Evolutionary conservation across 352 stramenopile genomes (phyloP).

Genomic region (Globisporangium echinulatum): DNA sequence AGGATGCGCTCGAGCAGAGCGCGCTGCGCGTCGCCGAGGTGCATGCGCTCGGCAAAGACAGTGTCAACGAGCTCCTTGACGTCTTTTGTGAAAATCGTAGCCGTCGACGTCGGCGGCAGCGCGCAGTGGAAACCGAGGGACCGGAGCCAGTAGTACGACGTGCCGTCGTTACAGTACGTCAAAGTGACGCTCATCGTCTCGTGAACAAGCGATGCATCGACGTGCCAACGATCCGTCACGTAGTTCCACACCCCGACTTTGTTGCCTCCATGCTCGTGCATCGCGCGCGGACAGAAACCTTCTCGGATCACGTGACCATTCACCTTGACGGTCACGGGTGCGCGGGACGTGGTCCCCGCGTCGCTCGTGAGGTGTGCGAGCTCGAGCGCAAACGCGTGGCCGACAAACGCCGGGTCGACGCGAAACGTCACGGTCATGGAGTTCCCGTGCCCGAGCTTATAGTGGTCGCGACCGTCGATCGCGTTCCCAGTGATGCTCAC

Average conservation of each 20-base stretch:
- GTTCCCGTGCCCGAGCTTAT: background rate
- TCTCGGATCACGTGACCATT: background rate
- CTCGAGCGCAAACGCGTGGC: background rate
- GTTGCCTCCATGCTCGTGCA: background rate
- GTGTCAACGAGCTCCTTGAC: background rate
- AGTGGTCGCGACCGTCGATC: background rate
- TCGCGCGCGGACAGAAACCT: background rate
- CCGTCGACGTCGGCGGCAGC: background rate
- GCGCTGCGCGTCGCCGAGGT: background rate
- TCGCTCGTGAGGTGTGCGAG: background rate
- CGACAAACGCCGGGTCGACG: background rate
- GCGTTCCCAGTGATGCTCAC: background rate
- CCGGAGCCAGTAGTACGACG: background rate
- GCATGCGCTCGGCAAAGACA: background rate
- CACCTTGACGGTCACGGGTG: background rate
- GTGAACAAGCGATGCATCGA: background rate
- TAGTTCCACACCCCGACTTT: constrained; percentile 1
- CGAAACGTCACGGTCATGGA: background rate
- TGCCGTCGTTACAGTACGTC: background rate
- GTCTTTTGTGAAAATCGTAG: background rate
- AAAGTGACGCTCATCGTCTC: background rate
- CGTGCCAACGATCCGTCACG: background rate
- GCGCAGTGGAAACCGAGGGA: background rate
- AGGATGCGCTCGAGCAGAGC: background rate
- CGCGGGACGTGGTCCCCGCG: background rate